These are phyloP conservation scores for Tricholoma bakamatsutake DNA, from an alignment of 768 basidiomycete species.

Conservation along the genomic window DNA sequence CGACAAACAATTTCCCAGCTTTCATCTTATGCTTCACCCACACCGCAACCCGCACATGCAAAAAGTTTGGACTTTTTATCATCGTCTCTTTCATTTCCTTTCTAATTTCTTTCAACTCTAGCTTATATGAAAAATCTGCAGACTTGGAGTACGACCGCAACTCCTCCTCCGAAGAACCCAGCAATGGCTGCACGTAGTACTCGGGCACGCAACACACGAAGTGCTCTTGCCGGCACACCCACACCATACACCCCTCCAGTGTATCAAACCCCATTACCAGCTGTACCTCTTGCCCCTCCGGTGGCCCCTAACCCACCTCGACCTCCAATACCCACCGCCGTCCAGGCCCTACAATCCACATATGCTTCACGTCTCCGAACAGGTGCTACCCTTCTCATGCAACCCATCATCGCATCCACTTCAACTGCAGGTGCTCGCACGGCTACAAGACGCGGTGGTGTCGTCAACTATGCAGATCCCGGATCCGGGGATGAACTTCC, in stretches of 20 bases:
- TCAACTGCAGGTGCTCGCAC: conserved; percentile 35
- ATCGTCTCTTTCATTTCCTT: background rate
- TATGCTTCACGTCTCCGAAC: conserved; percentile 90
- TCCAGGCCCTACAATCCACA: conserved; percentile 74
- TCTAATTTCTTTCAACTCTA: conserved; percentile 15
- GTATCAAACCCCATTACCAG: conserved; percentile 28
- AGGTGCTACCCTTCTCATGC: conserved; percentile 84
- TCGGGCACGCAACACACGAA: conserved; percentile 36
- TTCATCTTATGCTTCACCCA: conserved; percentile 36
- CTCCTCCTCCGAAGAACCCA: conserved; percentile 43
- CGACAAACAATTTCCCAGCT: conserved; percentile 56
- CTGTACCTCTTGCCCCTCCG: conserved; percentile 19
- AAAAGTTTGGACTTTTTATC: conserved; percentile 22
- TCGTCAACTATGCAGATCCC: conserved; percentile 84
- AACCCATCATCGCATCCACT: conserved; percentile 60
- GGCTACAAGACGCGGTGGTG: conserved; percentile 55
- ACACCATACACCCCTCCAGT: conserved; percentile 25
- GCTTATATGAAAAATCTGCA: conserved; percentile 67
- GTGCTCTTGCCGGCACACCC: conserved; percentile 32
- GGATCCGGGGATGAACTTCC: conserved; percentile 78
- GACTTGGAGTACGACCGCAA: conserved; percentile 58
- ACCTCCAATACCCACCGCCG: conserved; percentile 50
- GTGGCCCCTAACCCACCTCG: conserved; percentile 43
- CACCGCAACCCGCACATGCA: conserved; percentile 28
- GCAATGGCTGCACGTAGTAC: conserved; percentile 33